phyloP scores from a whole-genome alignment of 164 flowering plant species.

The Sextonia rubra region DNA sequence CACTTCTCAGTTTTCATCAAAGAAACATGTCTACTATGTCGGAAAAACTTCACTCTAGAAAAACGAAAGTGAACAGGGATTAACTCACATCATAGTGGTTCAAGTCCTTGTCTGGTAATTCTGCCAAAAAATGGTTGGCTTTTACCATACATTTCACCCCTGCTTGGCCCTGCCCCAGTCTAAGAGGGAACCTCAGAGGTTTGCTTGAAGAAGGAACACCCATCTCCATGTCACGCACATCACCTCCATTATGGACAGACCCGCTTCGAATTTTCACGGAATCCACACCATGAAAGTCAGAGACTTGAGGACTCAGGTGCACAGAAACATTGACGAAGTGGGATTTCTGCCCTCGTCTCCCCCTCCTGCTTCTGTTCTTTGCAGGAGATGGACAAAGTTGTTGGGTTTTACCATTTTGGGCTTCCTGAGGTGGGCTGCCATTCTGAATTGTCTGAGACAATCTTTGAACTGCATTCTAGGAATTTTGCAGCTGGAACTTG shows the following conservation, averaged over 20 bases:
- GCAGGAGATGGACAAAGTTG: slow-evolving; percentile 45
- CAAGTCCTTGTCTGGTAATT: slow-evolving; percentile 81
- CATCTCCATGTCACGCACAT: slow-evolving; percentile 35
- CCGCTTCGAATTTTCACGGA: slow-evolving; percentile 22
- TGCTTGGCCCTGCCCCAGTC: slow-evolving; percentile 79
- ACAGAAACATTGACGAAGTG: slow-evolving; percentile 52
- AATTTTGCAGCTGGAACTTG: slow-evolving; percentile 50
- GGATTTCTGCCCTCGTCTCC: slow-evolving; percentile 66
- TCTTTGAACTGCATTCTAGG: slow-evolving; percentile 48
- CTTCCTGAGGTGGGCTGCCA: slow-evolving; percentile 53
- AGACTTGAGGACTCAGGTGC: slow-evolving; percentile 36
- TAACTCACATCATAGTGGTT: slow-evolving; percentile 88
- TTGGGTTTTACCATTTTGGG: slow-evolving; percentile 32
- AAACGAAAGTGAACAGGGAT: background rate
- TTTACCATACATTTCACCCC: slow-evolving; percentile 89
- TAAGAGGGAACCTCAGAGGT: slow-evolving; percentile 54
- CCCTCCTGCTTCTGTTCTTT: slow-evolving; percentile 55
- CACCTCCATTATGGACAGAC: slow-evolving; percentile 28
- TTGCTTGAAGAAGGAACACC: slow-evolving; percentile 73
- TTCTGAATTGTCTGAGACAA: slow-evolving; percentile 49
- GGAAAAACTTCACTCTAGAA: background rate
- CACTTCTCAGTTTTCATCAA: slow-evolving; percentile 1
- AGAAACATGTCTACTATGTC: background rate
- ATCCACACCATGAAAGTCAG: slow-evolving; percentile 21
- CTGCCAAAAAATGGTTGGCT: slow-evolving; percentile 92